Base-by-base conservation (phyloP, 768 basidiomycete genomes). In the Mycena kentingensis region DNA sequence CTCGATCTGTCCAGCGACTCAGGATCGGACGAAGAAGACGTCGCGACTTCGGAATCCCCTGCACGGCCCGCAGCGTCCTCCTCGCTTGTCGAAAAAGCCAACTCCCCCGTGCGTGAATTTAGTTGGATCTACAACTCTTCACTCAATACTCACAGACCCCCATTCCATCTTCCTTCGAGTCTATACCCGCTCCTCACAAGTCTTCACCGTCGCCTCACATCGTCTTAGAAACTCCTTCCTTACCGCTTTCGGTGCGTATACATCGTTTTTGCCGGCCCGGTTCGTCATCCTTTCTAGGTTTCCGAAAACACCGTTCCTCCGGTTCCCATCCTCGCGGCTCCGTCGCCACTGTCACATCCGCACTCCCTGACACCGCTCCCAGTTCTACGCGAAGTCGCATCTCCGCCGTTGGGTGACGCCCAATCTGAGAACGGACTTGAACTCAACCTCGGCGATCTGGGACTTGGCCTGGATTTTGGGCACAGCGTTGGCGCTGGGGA, bases 21-120 rank as follows among this genome's bases (percentile, higher is more conserved):
- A n/a, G n/a, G n/a, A n/a, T n/a, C n/a, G n/a, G 48, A 49, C 27
- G 48, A 49, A 28, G 48, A 41, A 13, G 5, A 10, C 10, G 15
- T 26, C 18, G 15, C 15, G 11, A 46, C 44, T 46, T 11, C 19
- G 21, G 16, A 46, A 18, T 15, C 15, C 5, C 21, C 24, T 25
- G n/a, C 44, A 4, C 21, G 22, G 15, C 29, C 44, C 16, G 44
- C 24, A 25, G 31, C 16, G 31, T 8, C 31, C 8, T 32, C 31
- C 31, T 8, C n/a, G n/a, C n/a, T n/a, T n/a, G n/a, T n/a, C n/a
- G n/a, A n/a, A n/a, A n/a, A n/a, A n/a, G n/a, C n/a, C n/a, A n/a
- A n/a, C n/a, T n/a, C n/a, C n/a, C n/a, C n/a, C n/a, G n/a, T n/a
- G n/a, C n/a, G n/a, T n/a, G n/a, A n/a, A n/a, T n/a, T n/a, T n/a